phyloP scores from a whole-genome alignment of 176 grass and related monocot species.

The Puya raimondii region DNA sequence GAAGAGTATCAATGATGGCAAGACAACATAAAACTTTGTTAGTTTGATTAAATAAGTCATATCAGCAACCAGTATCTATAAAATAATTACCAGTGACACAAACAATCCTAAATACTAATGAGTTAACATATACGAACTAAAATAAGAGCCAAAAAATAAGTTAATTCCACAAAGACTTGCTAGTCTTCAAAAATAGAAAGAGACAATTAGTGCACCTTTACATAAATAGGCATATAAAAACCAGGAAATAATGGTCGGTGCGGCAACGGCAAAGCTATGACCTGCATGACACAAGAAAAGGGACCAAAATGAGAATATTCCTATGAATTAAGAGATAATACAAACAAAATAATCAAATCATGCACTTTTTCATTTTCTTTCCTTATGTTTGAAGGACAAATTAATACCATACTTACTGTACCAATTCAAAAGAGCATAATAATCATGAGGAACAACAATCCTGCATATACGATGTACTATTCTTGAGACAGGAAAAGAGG shows the following conservation, averaged over 20 bases:
- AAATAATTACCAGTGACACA: not conserved
- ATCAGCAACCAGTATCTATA: too few species aligned
- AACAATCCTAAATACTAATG: not conserved
- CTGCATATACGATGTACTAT: too few species aligned
- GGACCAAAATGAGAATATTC: conserved; percentile 20
- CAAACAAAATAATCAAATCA: conserved; percentile 2
- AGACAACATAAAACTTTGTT: too few species aligned
- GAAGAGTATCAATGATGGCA: too few species aligned
- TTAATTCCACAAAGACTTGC: not conserved
- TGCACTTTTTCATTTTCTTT: not conserved
- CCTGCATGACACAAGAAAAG: conserved; percentile 37
- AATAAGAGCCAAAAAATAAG: not conserved
- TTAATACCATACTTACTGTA: too few species aligned
- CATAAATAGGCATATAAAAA: conserved; percentile 92
- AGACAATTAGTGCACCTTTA: conserved; percentile 52
- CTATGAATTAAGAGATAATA: conserved; percentile 10
- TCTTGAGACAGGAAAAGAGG: too few species aligned
- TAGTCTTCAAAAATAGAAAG: not conserved
- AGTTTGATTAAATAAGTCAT: too few species aligned
- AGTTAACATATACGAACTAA: too few species aligned
- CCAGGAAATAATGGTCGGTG: conserved; percentile 96
- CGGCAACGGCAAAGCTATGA: conserved; percentile 83
- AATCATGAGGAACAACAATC: too few species aligned
- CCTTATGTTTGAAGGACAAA: too few species aligned
- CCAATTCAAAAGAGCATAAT: too few species aligned